phyloP scores from a whole-genome alignment of 768 basidiomycete species.

The Leccinum disarticulatum region DNA sequence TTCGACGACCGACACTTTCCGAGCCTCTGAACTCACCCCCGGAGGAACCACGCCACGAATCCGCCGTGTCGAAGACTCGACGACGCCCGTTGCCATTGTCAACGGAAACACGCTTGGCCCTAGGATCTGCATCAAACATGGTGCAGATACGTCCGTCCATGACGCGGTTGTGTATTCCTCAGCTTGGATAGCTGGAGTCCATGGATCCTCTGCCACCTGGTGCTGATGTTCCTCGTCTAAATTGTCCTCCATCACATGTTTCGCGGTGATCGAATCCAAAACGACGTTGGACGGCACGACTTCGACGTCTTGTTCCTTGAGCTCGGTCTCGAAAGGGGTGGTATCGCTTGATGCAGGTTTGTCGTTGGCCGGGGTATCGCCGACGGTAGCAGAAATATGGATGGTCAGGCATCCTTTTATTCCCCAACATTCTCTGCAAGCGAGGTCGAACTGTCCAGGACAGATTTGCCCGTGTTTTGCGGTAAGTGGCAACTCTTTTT shows the following conservation, averaged over 20 bases:
- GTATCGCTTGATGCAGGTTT: too few relatives aligned
- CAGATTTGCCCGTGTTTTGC: conserved; percentile 38
- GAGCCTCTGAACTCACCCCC: conserved; percentile 6
- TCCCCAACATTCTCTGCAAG: conserved; percentile 53
- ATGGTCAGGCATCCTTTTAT: conserved; percentile 34
- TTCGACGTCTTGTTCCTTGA: conserved; percentile 36
- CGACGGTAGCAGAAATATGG: conserved; percentile 16
- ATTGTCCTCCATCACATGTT: conserved; percentile 33
- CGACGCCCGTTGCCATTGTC: conserved; percentile 59
- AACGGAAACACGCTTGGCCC: conserved; percentile 57
- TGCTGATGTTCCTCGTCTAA: conserved; percentile 17
- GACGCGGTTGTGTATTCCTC: conserved; percentile 29
- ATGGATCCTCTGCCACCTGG: conserved; percentile 23
- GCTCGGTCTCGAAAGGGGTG: conserved; percentile 36
- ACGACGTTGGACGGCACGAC: conserved; percentile 23
- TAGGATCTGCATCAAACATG: conserved; percentile 41
- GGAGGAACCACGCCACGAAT: conserved; percentile 49
- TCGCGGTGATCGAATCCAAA: conserved; percentile 29
- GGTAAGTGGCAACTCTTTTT: conserved; percentile 42
- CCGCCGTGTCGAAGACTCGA: conserved; percentile 61
- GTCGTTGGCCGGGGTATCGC: background rate
- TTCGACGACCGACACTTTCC: conserved; percentile 36
- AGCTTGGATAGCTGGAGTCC: conserved; percentile 22
- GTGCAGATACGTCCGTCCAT: conserved; percentile 28
- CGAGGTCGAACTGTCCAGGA: conserved; percentile 46